Evolutionary conservation across 163 green algal genomes (phyloP), one percentile per base, ranked within the genome.

Genomic region (Coccomyxa subellipsoidea): DNA sequence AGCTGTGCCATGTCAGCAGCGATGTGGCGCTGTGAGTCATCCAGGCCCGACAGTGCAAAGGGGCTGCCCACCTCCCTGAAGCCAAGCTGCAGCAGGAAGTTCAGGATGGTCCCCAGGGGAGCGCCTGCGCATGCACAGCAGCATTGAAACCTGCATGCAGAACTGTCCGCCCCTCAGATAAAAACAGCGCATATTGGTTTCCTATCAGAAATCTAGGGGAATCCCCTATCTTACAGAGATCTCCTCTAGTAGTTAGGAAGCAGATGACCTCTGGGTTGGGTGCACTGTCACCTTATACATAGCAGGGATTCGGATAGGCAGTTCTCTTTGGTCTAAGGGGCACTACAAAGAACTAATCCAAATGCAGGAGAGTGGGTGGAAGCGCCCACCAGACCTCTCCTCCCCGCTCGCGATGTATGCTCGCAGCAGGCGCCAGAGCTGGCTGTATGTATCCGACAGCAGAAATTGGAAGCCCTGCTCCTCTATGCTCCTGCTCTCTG

Each of bases 71-170:
- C 88, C 7, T 87, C 81, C 59, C 88, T 85, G 85, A 95, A 95
- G 27, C 92, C 90, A 78, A 97, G 89, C 87, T 96, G 93, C 77
- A 98, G 90, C 81, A 98, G 80, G 87, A 97, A 96, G 84, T 87
- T 90, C 54, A 97, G 83, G 23, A 90, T 87, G 29, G 86, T 87
- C 0, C 88, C 79, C 81, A 96, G 87, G 66, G 92, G 86, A 0
- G 77, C 79, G 37, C 76, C 90, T 91, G 84, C 73, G 37, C 1
- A n/a, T 29, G 36, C n/a, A 75, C 25, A 35, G 35, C 38, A 71
- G 29, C 6, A 12, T 72, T 23, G 8, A 71, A 71, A 39, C 2
- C 69, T 32, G 29, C 77, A 73, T 59, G 5, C 47, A 59, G 23
- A 27, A 59, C 5, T 1, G 23, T 59, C n/a, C n/a, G n/a, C n/a